Base-by-base conservation (phyloP, 2,329 filamentous ascomycete species). In the Penicillium sp. region DNA sequence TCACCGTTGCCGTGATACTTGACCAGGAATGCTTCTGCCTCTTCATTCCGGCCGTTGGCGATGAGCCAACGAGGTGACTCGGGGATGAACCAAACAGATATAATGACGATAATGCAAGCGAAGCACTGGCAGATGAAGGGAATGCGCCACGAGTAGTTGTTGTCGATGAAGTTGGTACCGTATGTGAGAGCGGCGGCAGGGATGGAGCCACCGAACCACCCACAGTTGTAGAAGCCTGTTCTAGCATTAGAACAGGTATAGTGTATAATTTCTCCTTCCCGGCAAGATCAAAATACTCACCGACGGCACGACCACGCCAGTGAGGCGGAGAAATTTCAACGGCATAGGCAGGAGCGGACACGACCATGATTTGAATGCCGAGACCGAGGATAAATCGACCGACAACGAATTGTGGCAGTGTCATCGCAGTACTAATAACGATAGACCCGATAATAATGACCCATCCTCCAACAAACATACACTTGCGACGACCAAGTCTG, bases 41-140 rank as follows among this genome's bases (percentile, higher is more conserved):
- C 62, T 38, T 61, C 56, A 1, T 66, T 58, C 7, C 62, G 53
- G 35, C 64, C 64, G 18, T 67, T 63, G 16, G 65, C 32, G 3
- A 67, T 56, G 16, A 65, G 63, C 62, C 63, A 88, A 1, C 86
- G 77, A 0, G 86, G 86, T 0, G 83, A 86, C 59, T 89, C 86
- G 0, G 86, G 87, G 65, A 89, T 84, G 69, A 86, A 83, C 78
- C 82, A 84, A 31, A 87, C 80, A 10, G 78, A 66, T 1, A 62
- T 59, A 52, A 87, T 73, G 1, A 88, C 76, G 1, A 82, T 52
- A 2, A 86, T 55, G 0, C 87, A 79, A 0, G 84, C 84, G 0
- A 86, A 70, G 45, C 86, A 86, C 63, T 89, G 86, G 66, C 86
- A 85, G 0, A 85, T 84, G 46, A 88, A 80, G 0, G 85, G 85